These are phyloP conservation scores for Cicer judaicum DNA, from an alignment of 306 rosid genomes.

Conservation along the genomic window DNA sequence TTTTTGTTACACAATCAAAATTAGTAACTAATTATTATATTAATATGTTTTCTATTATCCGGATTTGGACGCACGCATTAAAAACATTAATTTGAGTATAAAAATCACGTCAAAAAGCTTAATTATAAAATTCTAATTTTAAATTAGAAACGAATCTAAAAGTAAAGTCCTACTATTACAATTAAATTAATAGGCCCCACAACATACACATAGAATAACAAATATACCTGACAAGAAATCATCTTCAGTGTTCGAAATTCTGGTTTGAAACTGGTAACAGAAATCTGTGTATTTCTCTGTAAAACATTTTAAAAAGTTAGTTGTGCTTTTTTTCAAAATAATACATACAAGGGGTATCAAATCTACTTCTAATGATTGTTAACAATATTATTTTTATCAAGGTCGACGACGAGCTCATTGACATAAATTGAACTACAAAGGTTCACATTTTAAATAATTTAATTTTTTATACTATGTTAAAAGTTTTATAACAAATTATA, in stretches of 20 bases:
- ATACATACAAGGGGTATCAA: not conserved
- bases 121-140: too few relatives aligned
- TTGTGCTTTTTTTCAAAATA: not conserved
- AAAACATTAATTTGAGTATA: too few relatives aligned
- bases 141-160: too few relatives aligned
- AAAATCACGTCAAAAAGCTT: too few relatives aligned
- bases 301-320: constrained; percentile 15
- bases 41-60: too few relatives aligned
- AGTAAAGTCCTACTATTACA: too few relatives aligned
- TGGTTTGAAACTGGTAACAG: constrained; percentile 30
- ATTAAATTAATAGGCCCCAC: not conserved
- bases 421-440: not conserved
- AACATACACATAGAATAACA: not conserved
- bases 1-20: too few relatives aligned
- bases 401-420: not conserved
- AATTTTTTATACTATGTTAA: too few relatives aligned
- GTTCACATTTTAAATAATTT: too few relatives aligned
- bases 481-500: too few relatives aligned
- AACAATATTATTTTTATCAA: not conserved
- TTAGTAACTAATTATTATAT: too few relatives aligned
- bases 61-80: too few relatives aligned
- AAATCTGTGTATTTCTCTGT: constrained; percentile 33
- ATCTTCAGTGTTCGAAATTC: constrained; percentile 46
- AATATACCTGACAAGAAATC: constrained; percentile 48
- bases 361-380: not conserved